Evolutionary conservation across 78 protist species (phyloP), one percentile per base, ranked within the genome.

Genomic region (Monocercomonoides exilis): DNA sequence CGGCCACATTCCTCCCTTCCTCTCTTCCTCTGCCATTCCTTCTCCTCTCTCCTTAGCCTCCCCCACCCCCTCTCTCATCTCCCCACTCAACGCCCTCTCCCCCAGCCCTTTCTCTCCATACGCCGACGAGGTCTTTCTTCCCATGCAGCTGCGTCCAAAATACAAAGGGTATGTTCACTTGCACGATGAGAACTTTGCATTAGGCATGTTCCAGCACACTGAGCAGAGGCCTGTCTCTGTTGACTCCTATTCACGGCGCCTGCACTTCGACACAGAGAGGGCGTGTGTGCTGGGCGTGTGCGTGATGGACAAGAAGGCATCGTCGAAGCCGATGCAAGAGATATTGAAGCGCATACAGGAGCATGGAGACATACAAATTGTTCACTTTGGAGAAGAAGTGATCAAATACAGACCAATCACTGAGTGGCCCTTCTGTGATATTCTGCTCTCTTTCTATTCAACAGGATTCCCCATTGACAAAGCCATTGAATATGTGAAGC

Each of bases 401-500:
- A 84, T 41, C 3, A 35, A 41, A 41, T 2, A 41, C 35, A 41
- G 2, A 41, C 41, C 85, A 35, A 2, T 41, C 85, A 6, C 2
- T 41, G 85, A 2, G n/a, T 36, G 85, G 3, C 85, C 85, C 2
- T 29, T 2, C 1, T 4, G 5, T 84, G 86, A 84, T 46, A 70
- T 44, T n/a, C 21, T 79, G 44, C 1, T 43, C 1, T 2, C 33
- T 33, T 2, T 43, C 86, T 43, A 6, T n/a, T 44, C 45, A n/a
- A 11, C n/a, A 1, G 96, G 97, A 3, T 95, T 95, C 54, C 96
- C 95, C 46, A 87, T 95, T 41, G 81, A 87, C 3, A 92, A 92
- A 38, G 92, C 92, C 11, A 45, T 32, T 33, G 54, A 36, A 41
- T 81, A 41, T 0, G 86, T 38, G 1, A 45, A n/a, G n/a, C 4